A percentile compares a stretch with the other conserved stretches of the same genome.
Conservation (phyloP, 306 rosid genomes). For the Sphenostylis stenocarpa region DNA sequence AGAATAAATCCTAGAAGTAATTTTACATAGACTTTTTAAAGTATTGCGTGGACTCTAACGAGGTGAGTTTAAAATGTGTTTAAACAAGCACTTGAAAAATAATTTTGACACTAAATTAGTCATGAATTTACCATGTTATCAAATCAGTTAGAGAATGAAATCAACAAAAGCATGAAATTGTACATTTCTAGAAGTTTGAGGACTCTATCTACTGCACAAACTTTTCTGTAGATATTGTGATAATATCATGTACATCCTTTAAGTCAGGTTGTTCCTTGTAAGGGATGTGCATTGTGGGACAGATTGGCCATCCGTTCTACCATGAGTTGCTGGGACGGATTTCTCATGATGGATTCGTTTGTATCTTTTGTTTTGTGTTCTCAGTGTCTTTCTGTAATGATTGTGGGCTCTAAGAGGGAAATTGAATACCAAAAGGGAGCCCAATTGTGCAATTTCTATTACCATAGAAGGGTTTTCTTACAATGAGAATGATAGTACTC, state of each 20-base stretch:
- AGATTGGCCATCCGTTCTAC: not conserved
- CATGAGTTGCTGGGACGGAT: not conserved
- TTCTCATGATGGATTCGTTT: not conserved
- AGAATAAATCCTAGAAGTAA: not conserved
- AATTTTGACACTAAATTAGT: not conserved
- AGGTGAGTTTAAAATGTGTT: not conserved
- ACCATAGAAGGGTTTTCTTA: too few relatives aligned
- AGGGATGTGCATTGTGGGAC: not conserved
- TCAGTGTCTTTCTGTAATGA: not conserved
- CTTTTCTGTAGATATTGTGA: not conserved
- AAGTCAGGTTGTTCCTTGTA: not conserved
- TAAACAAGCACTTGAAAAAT: not conserved
- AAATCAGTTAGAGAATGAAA: not conserved
- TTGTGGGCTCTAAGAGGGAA: not conserved
- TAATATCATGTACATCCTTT: not conserved
- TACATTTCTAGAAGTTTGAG: not conserved
- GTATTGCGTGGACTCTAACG: not conserved
- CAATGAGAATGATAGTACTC: too few relatives aligned
- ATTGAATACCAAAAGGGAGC: too few relatives aligned
- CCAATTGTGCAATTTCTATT: too few relatives aligned
- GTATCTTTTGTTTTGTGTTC: not conserved
- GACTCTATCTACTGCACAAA: not conserved
- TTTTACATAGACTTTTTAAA: not conserved
- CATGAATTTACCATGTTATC: too few relatives aligned
- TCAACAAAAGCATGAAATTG: not conserved